These are phyloP conservation scores for Wickerhamiella dianesei DNA, from an alignment of 805 yeast species.

Conservation along the genomic window DNA sequence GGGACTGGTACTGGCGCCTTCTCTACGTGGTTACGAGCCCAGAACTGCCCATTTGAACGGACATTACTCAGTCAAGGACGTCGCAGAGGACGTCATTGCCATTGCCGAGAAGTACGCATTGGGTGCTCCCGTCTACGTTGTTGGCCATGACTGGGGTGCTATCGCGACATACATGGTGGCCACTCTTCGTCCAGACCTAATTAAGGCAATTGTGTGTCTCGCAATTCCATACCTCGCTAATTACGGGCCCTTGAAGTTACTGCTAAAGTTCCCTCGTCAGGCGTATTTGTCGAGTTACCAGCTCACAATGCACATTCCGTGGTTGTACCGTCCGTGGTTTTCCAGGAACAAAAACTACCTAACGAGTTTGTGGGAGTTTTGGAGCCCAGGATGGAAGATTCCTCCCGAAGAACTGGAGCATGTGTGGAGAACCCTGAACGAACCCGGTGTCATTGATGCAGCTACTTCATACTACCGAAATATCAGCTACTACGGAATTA, in stretches of 20 bases:
- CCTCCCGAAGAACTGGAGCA: constrained; percentile 10
- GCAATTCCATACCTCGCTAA: constrained; percentile 19
- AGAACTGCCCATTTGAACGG: constrained; percentile 10
- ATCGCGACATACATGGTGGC: constrained; percentile 16
- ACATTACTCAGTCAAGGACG: constrained; percentile 8
- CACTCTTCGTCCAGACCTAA: constrained; percentile 12
- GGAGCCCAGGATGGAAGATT: constrained; percentile 20
- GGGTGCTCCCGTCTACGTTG: constrained; percentile 16
- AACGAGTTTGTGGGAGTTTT: constrained; percentile 16
- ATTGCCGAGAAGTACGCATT: constrained; percentile 10
- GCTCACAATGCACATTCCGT: constrained; percentile 19
- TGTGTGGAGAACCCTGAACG: constrained; percentile 14
- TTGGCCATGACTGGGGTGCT: constrained; percentile 24
- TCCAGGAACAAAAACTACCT: constrained; percentile 9
- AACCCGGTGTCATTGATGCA: constrained; percentile 18
- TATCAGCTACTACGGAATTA: constrained; percentile 5
- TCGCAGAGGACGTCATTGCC: constrained; percentile 14
- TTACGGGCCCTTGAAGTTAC: constrained; percentile 3
- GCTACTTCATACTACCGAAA: constrained; percentile 21
- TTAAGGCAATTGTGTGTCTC: constrained; percentile 14
- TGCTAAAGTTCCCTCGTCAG: constrained; percentile 14
- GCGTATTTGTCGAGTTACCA: constrained; percentile 19
- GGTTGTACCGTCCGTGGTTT: constrained; percentile 13
- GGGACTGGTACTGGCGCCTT: constrained; percentile 18
- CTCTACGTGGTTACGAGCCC: constrained; percentile 20